Evolutionary conservation across 345 rosid species (phyloP).

Genomic region (Eucalyptus microcorys): DNA sequence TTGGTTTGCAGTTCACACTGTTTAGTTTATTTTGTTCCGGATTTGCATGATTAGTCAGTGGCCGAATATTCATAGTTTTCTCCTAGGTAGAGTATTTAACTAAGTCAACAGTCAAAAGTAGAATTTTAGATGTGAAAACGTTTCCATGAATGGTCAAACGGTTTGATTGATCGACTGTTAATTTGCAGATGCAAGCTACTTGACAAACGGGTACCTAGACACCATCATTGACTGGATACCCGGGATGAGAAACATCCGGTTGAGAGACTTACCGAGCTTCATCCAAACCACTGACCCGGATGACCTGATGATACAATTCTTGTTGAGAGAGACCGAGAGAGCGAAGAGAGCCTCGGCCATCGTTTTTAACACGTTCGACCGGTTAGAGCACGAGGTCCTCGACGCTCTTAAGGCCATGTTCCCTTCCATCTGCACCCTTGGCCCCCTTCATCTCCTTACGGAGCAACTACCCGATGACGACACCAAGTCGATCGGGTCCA

Average conservation of each 20-base stretch:
- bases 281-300: conserved; percentile 24
- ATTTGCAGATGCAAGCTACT: conserved; percentile 25
- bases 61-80: background rate
- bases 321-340: background rate
- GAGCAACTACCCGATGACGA: background rate
- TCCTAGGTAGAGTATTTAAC: background rate
- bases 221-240: conserved; percentile 36
- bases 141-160: background rate
- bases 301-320: conserved; percentile 3
- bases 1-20: background rate
- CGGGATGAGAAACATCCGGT: conserved; percentile 16
- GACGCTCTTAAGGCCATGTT: conserved; percentile 9
- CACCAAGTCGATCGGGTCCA: conserved; percentile 14
- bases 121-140: background rate
- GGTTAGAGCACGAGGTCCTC: conserved; percentile 20
- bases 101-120: background rate
- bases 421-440: conserved; percentile 31
- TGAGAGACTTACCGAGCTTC: conserved; percentile 35
- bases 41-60: background rate
- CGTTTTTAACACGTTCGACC: conserved; percentile 34
- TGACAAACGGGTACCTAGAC: conserved; percentile 37
- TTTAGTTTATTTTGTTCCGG: background rate
- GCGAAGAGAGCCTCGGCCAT: conserved; percentile 28
- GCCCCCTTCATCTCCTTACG: conserved; percentile 26
- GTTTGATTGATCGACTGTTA: background rate